These are phyloP conservation scores for Sabuloglossum arenarium DNA, from an alignment of 495 filamentous ascomycete species.

Conservation along the genomic window DNA sequence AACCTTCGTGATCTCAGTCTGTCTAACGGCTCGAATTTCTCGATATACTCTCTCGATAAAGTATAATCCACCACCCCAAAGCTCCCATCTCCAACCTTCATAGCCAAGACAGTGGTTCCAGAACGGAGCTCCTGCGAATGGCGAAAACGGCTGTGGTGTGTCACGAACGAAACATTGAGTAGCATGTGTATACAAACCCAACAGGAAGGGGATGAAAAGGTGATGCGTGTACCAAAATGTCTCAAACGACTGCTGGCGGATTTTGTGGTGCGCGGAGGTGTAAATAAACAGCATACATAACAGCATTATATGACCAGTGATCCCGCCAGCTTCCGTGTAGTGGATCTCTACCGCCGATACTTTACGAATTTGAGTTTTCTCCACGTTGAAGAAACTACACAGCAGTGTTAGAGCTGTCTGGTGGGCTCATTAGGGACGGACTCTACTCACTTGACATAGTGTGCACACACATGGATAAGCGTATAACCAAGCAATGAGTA, in stretches of 20 bases:
- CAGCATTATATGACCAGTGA: slow-evolving; percentile 95
- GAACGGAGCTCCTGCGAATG: slow-evolving; percentile 60
- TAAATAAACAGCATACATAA: slow-evolving; percentile 98
- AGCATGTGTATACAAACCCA: slow-evolving; percentile 88
- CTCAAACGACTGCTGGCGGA: slow-evolving; percentile 92
- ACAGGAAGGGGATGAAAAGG: slow-evolving; percentile 85
- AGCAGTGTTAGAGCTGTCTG: slow-evolving; percentile 10
- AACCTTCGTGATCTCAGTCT: slow-evolving; percentile 80
- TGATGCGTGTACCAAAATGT: slow-evolving; percentile 99
- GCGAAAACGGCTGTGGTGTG: slow-evolving; percentile 45
- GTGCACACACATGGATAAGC: slow-evolving; percentile 50
- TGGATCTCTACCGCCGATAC: slow-evolving; percentile 80
- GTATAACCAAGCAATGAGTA: slow-evolving; percentile 74
- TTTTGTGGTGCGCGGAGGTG: slow-evolving; percentile 81
- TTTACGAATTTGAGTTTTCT: slow-evolving; percentile 63
- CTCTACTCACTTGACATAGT: slow-evolving; percentile 82
- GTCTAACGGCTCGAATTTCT: slow-evolving; percentile 60
- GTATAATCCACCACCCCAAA: slow-evolving; percentile 72
- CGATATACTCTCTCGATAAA: slow-evolving; percentile 78
- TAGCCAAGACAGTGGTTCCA: slow-evolving; percentile 94
- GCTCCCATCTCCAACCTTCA: slow-evolving; percentile 93
- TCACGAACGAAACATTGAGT: slow-evolving; percentile 91
- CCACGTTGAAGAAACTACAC: slow-evolving; percentile 80
- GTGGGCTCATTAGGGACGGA: background rate
- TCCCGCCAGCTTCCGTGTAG: slow-evolving; percentile 70